Percentiles rank a stretch among this genome's conserved stretches.
Evolutionary conservation across 1,284 basidiomycete species (phyloP).

Genomic region (Malassezia globosa): DNA sequence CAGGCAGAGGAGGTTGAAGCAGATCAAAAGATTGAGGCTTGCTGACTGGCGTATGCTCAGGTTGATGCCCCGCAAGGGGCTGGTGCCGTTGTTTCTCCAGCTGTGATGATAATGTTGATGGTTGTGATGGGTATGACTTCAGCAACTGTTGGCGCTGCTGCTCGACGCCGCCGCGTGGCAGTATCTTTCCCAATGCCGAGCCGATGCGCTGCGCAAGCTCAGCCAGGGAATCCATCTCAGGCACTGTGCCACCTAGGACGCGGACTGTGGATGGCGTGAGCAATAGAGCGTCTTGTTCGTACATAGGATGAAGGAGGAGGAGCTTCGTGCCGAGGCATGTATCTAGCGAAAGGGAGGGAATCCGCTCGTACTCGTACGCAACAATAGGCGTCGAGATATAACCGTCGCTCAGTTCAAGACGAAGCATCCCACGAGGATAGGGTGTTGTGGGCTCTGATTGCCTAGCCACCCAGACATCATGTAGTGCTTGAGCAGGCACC

Average conservation of each 20-base stretch:
- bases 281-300: not conserved
- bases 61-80: too few species aligned
- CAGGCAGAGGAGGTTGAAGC: too few species aligned
- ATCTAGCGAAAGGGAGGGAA: not conserved
- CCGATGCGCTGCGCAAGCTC: not conserved
- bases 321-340: constrained; percentile 12
- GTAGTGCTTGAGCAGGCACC: constrained; percentile 10
- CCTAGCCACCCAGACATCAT: constrained; percentile 1
- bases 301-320: not conserved
- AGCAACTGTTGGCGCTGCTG: too few species aligned
- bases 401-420: constrained; percentile 9
- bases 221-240: constrained; percentile 3
- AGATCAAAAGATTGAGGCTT: too few species aligned
- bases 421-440: constrained; percentile 13
- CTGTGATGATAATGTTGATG: too few species aligned
- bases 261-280: not conserved
- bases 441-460: not conserved
- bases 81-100: too few species aligned
- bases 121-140: too few species aligned
- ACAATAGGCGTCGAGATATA: not conserved
- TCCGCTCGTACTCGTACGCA: constrained; percentile 8
- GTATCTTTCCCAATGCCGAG: too few species aligned
- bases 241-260: constrained; percentile 7
- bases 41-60: too few species aligned
- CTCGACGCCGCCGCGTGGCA: too few species aligned